Conservation (phyloP, 2,329 filamentous ascomycete species). For the Epichloe gansuensis region DNA sequence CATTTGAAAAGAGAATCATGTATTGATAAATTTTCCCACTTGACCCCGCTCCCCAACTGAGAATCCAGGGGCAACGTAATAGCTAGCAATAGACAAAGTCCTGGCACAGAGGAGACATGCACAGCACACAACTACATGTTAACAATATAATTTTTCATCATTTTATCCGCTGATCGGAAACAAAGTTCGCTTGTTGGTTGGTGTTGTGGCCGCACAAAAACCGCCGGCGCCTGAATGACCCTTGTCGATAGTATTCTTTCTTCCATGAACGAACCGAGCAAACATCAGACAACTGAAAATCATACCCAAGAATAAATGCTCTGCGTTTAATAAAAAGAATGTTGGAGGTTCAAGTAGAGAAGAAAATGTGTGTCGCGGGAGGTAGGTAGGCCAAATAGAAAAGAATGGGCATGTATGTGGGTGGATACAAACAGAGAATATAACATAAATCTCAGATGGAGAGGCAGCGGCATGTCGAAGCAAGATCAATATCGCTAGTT, state of each 20-base stretch:
- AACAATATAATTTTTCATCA: background rate
- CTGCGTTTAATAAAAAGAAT: background rate
- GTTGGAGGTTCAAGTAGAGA: background rate
- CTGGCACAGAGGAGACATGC: too few relatives aligned
- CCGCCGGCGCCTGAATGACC: background rate
- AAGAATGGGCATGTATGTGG: background rate
- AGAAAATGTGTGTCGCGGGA: background rate
- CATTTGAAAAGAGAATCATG: too few relatives aligned
- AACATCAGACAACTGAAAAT: background rate
- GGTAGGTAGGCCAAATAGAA: background rate
- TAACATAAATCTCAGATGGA: background rate
- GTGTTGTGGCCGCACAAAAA: background rate
- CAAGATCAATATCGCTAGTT: slow-evolving; percentile 3
- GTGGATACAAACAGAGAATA: background rate
- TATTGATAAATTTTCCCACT: too few relatives aligned
- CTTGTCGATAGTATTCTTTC: background rate
- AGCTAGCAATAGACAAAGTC: background rate
- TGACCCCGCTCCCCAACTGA: too few relatives aligned
- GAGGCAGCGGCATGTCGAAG: background rate
- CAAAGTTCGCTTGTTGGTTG: background rate
- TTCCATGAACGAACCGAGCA: background rate
- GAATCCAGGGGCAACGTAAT: background rate
- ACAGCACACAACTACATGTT: background rate
- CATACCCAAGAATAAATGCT: slow-evolving; percentile 2
- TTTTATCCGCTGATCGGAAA: background rate